Evolutionary conservation across 192 early-diverging fungal species (phyloP).

Genomic region (Powellomyces hirtus): DNA sequence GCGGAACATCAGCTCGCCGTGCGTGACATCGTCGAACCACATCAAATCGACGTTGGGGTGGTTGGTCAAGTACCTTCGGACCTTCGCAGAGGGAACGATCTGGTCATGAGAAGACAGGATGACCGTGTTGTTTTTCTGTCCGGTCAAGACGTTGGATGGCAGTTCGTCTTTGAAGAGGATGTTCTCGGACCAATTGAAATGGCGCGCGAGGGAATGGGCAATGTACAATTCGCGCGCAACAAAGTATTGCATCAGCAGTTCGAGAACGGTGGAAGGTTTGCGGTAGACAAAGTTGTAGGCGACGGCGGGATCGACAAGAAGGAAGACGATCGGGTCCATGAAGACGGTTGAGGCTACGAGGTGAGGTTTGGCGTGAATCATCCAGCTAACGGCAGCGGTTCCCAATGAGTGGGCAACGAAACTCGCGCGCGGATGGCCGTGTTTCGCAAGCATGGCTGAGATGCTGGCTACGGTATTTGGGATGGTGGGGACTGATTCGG

Average conservation of each 20-base stretch:
- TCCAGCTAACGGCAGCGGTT: conserved; percentile 57
- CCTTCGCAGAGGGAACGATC: conserved; percentile 10
- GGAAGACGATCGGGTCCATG: conserved; percentile 67
- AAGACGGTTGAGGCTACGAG: conserved; percentile 40
- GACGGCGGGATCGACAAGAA: conserved; percentile 59
- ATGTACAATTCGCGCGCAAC: conserved; percentile 62
- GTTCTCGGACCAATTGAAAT: conserved; percentile 37
- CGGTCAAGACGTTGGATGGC: conserved; percentile 25
- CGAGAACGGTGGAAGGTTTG: conserved; percentile 17
- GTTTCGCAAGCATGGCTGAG: conserved; percentile 40
- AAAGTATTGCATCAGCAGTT: conserved; percentile 52
- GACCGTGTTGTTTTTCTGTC: not conserved
- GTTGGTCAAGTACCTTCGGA: conserved; percentile 12
- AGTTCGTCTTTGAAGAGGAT: conserved; percentile 36
- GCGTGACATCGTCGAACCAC: conserved; percentile 2
- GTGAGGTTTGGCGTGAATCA: conserved; percentile 18
- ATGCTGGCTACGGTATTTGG: conserved; percentile 51
- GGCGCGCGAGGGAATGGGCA: conserved; percentile 53
- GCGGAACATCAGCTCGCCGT: conserved; percentile 9
- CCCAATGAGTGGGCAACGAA: conserved; percentile 68
- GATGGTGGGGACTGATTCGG: conserved; percentile 52
- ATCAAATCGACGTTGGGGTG: not conserved
- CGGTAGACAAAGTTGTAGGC: conserved; percentile 56
- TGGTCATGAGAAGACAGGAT: conserved; percentile 7
- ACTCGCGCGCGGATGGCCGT: conserved; percentile 46